These are phyloP conservation scores for Canna indica DNA, from an alignment of 176 grass and related monocot species.

Conservation along the genomic window DNA sequence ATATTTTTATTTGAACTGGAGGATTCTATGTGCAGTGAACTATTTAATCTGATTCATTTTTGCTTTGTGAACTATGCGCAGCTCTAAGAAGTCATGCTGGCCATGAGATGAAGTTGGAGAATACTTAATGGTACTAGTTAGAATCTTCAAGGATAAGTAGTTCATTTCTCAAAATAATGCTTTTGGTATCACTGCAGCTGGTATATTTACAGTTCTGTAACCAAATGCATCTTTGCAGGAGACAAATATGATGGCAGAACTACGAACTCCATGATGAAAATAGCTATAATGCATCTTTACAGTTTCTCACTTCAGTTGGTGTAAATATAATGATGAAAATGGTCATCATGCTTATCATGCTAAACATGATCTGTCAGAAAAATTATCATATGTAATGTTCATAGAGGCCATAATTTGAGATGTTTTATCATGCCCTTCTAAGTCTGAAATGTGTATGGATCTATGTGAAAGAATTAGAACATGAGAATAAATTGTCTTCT, in stretches of 20 bases:
- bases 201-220: neutral
- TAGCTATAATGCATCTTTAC: neutral
- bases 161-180: neutral
- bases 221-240: neutral
- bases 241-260: neutral
- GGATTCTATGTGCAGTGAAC: neutral
- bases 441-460: no score
- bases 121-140: neutral
- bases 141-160: neutral
- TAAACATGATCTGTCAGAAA: neutral
- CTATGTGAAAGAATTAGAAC: no score
- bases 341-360: neutral
- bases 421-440: no score
- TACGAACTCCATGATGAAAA: neutral
- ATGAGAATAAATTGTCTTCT: no score
- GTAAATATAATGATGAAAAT: neutral
- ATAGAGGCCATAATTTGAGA: no score
- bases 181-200: neutral
- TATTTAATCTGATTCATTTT: neutral
- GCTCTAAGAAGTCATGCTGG: neutral
- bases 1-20: neutral
- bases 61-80: neutral
- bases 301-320: neutral
- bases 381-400: neutral
- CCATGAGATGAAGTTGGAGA: neutral